Percentiles rank a stretch among this genome's conserved stretches.
phyloP scores from a whole-genome alignment of 176 grass and related monocot genomes.

The Metroxylon sagu region DNA sequence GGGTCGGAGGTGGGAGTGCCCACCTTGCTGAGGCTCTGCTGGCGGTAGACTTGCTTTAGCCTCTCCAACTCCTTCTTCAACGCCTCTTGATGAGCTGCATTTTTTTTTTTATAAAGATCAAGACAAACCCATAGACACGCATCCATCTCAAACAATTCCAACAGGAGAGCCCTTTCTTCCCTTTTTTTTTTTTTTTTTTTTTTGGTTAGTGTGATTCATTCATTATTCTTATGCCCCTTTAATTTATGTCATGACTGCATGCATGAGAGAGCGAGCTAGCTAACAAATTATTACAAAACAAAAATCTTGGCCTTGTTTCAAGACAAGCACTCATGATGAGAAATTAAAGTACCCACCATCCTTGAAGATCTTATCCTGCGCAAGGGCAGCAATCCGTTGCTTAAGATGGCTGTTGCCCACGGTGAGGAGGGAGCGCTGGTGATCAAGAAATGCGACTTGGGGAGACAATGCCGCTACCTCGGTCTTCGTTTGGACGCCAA shows the following conservation, averaged over 20 bases:
- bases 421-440: slow-evolving; percentile 79
- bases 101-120: neutral
- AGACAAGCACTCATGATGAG: neutral
- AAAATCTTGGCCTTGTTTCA: neutral
- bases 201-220: too few relatives aligned
- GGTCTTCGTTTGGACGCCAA: slow-evolving; percentile 29
- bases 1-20: slow-evolving; percentile 26
- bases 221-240: too few relatives aligned
- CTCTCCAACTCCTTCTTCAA: slow-evolving; percentile 79
- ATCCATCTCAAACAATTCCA: too few relatives aligned
- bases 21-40: slow-evolving; percentile 69
- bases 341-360: slow-evolving; percentile 42
- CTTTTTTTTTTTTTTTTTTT: too few relatives aligned
- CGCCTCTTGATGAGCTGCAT: slow-evolving; percentile 85
- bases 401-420: slow-evolving; percentile 94
- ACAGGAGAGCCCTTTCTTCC: too few relatives aligned
- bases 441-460: slow-evolving; percentile 88
- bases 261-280: too few relatives aligned
- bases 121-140: too few relatives aligned
- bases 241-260: too few relatives aligned
- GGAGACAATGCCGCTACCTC: slow-evolving; percentile 85
- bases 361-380: slow-evolving; percentile 95
- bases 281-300: too few relatives aligned
- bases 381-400: slow-evolving; percentile 86
- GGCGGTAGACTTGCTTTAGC: slow-evolving; percentile 65